phyloP scores from a whole-genome alignment of 2,329 filamentous ascomycete species.

The Drechmeria coniospora region DNA sequence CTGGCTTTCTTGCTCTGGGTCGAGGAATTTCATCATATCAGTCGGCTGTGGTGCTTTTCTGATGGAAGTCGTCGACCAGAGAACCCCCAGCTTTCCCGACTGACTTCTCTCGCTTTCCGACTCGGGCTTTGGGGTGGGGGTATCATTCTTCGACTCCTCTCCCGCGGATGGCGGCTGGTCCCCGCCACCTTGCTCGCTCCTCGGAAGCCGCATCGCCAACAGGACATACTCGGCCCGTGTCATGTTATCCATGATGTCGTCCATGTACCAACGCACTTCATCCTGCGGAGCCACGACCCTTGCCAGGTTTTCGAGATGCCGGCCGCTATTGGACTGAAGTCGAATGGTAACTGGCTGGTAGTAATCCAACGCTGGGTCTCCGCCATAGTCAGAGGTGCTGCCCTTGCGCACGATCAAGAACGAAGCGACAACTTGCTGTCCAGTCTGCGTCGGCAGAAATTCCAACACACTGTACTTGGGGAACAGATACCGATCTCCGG shows the following conservation, averaged over 20 bases:
- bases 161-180: slow-evolving; percentile 9
- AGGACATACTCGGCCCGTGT: slow-evolving; percentile 52
- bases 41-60: slow-evolving; percentile 4
- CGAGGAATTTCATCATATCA: slow-evolving; percentile 12
- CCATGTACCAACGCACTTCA: slow-evolving; percentile 52
- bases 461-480: slow-evolving; percentile 67
- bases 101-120: slow-evolving; percentile 10
- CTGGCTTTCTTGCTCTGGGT: slow-evolving; percentile 20
- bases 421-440: slow-evolving; percentile 52
- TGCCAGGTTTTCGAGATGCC: slow-evolving; percentile 43
- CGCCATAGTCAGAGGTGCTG: slow-evolving; percentile 47
- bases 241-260: slow-evolving; percentile 54
- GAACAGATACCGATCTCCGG: slow-evolving; percentile 62
- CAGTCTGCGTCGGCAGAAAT: slow-evolving; percentile 32
- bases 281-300: slow-evolving; percentile 47
- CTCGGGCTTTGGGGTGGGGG: slow-evolving; percentile 15
- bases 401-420: slow-evolving; percentile 66
- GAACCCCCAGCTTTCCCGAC: slow-evolving; percentile 14
- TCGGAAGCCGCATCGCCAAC: slow-evolving; percentile 50
- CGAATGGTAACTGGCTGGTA: slow-evolving; percentile 61
- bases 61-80: slow-evolving; percentile 16
- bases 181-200: slow-evolving; percentile 17
- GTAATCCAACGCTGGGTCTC: slow-evolving; percentile 51
- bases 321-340: slow-evolving; percentile 36
- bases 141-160: slow-evolving; percentile 17